These are phyloP conservation scores for Geum urbanum DNA, from an alignment of 306 rosid species.

Conservation along the genomic window DNA sequence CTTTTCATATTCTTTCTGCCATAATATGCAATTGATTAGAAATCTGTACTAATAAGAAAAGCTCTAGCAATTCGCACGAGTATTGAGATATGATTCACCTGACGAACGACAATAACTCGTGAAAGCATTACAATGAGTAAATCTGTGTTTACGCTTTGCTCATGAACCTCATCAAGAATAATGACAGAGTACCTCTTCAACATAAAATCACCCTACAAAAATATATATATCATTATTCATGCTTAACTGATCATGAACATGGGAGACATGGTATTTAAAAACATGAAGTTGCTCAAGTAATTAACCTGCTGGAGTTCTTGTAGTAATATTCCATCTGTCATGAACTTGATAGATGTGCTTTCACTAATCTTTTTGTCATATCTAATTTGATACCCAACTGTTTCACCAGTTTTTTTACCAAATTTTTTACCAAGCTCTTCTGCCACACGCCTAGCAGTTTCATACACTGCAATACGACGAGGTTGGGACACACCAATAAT, in stretches of 20 bases:
- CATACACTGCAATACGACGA: conserved; percentile 81
- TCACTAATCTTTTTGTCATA: conserved; percentile 70
- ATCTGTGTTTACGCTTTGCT: conserved; percentile 92
- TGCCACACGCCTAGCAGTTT: no score
- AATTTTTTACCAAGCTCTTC: no score
- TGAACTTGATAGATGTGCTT: conserved; percentile 76
- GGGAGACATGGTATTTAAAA: not conserved
- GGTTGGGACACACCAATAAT: conserved; percentile 89
- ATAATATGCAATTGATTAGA: not conserved
- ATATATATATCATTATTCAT: no score
- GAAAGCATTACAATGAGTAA: conserved; percentile 88
- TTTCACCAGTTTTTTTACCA: no score
- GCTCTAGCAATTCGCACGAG: not conserved
- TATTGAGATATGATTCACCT: conserved; percentile 28
- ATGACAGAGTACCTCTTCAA: conserved; percentile 76
- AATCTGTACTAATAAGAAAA: not conserved
- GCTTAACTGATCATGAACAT: no score
- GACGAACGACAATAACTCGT: conserved; percentile 10
- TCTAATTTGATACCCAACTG: no score
- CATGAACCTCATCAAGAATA: conserved; percentile 93
- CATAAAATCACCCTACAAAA: conserved; percentile 68
- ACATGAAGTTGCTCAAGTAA: conserved; percentile 4
- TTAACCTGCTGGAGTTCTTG: conserved; percentile 96
- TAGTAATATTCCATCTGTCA: conserved; percentile 94
- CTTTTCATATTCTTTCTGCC: conserved; percentile 48